These are phyloP conservation scores for Pichia sp. DNA, from an alignment of 1,139 yeast genomes.

Conservation along the genomic window DNA sequence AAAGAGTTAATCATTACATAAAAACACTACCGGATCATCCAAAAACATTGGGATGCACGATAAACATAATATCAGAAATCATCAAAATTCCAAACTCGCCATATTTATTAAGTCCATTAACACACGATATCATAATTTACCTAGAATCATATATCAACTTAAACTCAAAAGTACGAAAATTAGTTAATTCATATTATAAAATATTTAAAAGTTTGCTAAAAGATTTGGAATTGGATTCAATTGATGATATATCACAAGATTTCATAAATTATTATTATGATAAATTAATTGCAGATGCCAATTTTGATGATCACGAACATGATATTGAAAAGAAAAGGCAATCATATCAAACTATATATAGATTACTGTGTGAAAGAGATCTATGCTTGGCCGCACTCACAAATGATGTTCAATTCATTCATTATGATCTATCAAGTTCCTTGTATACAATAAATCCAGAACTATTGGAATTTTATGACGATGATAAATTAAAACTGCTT, in stretches of 20 bases:
- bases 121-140: neutral
- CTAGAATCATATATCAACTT: neutral
- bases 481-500: constrained; percentile 1
- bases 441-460: constrained; percentile 10
- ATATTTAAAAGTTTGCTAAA: neutral
- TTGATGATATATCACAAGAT: constrained; percentile 6
- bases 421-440: constrained; percentile 6
- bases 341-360: neutral
- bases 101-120: neutral
- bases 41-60: neutral
- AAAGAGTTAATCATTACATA: neutral
- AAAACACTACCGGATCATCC: neutral
- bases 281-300: neutral
- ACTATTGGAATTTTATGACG: constrained; percentile 2
- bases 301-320: neutral
- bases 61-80: neutral
- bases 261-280: constrained; percentile 4
- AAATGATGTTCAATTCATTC: constrained; percentile 5
- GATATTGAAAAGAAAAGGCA: neutral
- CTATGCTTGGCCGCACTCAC: constrained; percentile 4
- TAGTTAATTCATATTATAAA: neutral
- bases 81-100: neutral
- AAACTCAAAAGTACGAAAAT: neutral
- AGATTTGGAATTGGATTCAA: neutral
- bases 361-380: constrained; percentile 1